Evolutionary conservation across 495 filamentous ascomycete genomes (phyloP), one percentile per base, ranked within the genome.

Genomic region (Tetracladium setigerum): DNA sequence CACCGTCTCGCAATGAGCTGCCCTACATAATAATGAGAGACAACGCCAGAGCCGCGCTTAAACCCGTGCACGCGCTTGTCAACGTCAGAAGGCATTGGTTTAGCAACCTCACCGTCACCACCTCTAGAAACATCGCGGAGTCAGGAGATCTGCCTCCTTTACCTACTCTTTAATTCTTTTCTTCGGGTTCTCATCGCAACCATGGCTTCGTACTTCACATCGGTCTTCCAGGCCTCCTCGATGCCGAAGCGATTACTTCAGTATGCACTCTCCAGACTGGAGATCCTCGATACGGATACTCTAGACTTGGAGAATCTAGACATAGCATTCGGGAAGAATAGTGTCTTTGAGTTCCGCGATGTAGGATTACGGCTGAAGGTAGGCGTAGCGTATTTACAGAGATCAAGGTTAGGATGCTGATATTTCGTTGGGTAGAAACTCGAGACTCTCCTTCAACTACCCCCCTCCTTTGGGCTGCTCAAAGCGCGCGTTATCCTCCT

Each of bases 231-330:
- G 59, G 81, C 84, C 38, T 87, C 84, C 32, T 83, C 78, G 55
- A 79, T 92, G 66, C 84, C 87, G 66, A 90, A 90, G 71, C 78
- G 82, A 56, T 68, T 92, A 46, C 72, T 95, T 38, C 81, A 84
- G 51, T 94, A 89, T 63, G 86, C 79, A 18, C 67, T 96, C 22
- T 84, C 83, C 4, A 79, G 84, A 46, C 65, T 91, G 34, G 87
- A 90, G 44, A 63, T 95, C 19, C 73, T 96, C 19, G 90, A 96
- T 56, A 82, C 82, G 22, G 79, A 90, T 56, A 80, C 83, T 2
- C 58, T 95, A 33, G 85, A 95, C 53, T 70, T 83, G 22, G 86
- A 90, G 39, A 84, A 86, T 49, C 61, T 94, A 48, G 86, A 90
- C 49, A 77, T 91, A 50, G 76, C 78, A 17, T 76, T 82, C 66